Evolutionary conservation across 208 protist species (phyloP).

Genomic region (Trypanosoma platydactyli): DNA sequence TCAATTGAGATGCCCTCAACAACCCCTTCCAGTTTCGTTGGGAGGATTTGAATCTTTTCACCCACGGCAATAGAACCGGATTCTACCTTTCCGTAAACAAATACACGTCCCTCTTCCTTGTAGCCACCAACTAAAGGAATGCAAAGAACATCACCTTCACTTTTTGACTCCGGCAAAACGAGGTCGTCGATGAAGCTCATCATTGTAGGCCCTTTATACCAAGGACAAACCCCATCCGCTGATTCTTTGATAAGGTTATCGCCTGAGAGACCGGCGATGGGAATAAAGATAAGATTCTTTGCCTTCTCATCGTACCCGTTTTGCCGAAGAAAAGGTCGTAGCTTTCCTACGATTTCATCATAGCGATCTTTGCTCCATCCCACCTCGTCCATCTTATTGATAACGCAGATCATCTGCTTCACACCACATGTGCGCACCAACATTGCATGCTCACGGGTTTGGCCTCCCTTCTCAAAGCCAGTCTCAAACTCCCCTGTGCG

Average conservation of each 20-base stretch:
- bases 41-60: conserved; percentile 88
- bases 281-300: conserved; percentile 95
- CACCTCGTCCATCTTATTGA: conserved; percentile 99
- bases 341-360: conserved; percentile 93
- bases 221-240: conserved; percentile 76
- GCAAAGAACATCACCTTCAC: conserved; percentile 85
- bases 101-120: conserved; percentile 94
- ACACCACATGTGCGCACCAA: conserved; percentile 98
- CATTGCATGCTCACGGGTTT: conserved; percentile 99
- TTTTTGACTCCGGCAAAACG: conserved; percentile 73
- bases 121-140: conserved; percentile 95
- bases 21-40: conserved; percentile 63
- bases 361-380: conserved; percentile 95
- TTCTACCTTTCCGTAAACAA: conserved; percentile 95
- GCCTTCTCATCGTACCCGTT: conserved; percentile 91
- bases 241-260: conserved; percentile 92
- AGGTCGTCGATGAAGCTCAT: conserved; percentile 92
- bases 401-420: conserved; percentile 95
- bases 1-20: conserved; percentile 91
- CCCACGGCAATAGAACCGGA: conserved; percentile 89
- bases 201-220: conserved; percentile 91
- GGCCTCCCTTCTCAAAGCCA: conserved; percentile 98
- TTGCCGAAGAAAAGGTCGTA: conserved; percentile 95
- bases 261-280: conserved; percentile 94
- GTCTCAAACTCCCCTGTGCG: conserved; percentile 99